Base-by-base conservation (phyloP, 768 basidiomycete genomes). In the Mycena maculata region DNA sequence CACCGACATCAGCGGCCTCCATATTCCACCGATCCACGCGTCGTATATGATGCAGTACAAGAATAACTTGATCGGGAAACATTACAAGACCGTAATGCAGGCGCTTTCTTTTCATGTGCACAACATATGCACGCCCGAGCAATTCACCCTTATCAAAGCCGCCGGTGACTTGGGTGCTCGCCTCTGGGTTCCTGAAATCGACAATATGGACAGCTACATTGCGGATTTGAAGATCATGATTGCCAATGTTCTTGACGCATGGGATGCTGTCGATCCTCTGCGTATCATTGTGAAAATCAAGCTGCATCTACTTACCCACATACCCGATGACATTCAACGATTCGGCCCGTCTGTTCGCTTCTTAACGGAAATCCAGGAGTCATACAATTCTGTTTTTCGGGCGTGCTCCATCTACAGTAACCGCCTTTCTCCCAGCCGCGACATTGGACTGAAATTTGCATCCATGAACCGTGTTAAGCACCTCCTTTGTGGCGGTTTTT, bases 381-480 rank as follows among this genome's bases (percentile, higher is more conserved):
- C 73, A 38, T 84, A 67, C 65, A 84, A 84, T 67, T 76, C 74
- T 10, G 71, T 84, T 20, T 83, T 84, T 55, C 72, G 80, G 0
- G 15, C 75, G 5, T 76, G 75, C 47, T 79, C 75, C 16, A 69
- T 84, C 22, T 65, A 74, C 33, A 78, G 75, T 22, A 84, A 84
- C 63, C 77, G 77, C 39, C 76, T 71, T 5, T 74, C 79, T 4
- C 80, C 81, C 2, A 81, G 80, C 59, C 75, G 75, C 2, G 79
- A 82, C 61, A 79, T 79, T 48, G 76, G 78, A 0, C n/a, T 12
- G 0, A 68, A 62, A 3, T 69, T 81, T 16, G 69, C 75, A 1
- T 62, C 50, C 3, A 70, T 73, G 65, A 78, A 79, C n/a, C 44
- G 66, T 5, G 59, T 79, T 31, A 79, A 80, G 67, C 82, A 81